A percentile compares a stretch with the other conserved stretches of the same genome.
phyloP scores from a whole-genome alignment of 176 grass and related monocot species.

The Dactylis glomerata region DNA sequence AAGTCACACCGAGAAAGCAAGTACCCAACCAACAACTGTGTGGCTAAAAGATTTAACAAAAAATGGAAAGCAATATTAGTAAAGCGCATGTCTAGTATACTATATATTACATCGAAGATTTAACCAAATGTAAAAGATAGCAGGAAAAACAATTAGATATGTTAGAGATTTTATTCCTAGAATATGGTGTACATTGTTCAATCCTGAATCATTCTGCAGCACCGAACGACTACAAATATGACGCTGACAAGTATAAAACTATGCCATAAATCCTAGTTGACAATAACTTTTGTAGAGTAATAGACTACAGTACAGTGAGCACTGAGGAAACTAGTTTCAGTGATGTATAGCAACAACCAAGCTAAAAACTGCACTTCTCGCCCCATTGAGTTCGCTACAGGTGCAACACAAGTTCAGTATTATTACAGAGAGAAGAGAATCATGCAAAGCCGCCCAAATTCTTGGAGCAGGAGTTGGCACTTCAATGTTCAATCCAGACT shows the following conservation, averaged over 20 bases:
- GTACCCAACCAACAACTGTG: conserved; percentile 52
- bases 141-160: not conserved
- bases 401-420: not conserved
- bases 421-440: not conserved
- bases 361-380: not conserved
- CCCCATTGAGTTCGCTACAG: not conserved
- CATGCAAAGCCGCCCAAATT: not conserved
- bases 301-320: not conserved
- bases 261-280: not conserved
- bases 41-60: conserved; percentile 21
- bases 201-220: not conserved
- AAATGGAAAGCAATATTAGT: not conserved
- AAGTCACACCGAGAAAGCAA: conserved; percentile 45
- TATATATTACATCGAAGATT: conserved; percentile 4
- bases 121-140: not conserved
- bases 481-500: not conserved
- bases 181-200: not conserved
- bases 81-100: not conserved
- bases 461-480: not conserved
- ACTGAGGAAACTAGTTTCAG: not conserved
- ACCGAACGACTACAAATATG: not conserved
- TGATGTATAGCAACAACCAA: not conserved
- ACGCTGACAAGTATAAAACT: not conserved
- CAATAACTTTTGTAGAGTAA: not conserved
- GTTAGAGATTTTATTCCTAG: not conserved